Conservation (phyloP, 768 basidiomycete species). For the Sarcodon sp. region DNA sequence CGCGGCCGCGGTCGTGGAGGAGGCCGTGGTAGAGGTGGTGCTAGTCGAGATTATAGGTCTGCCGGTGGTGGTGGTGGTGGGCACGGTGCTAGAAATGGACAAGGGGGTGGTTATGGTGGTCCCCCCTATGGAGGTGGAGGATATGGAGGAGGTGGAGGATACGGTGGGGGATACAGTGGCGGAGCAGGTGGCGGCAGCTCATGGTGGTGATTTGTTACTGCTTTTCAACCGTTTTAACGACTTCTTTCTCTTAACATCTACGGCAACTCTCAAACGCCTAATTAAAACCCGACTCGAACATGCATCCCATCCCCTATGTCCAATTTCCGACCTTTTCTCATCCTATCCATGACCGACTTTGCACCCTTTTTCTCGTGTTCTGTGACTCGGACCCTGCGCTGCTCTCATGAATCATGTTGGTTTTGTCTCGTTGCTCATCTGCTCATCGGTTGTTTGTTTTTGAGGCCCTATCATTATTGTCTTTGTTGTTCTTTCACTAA, state of each 20-base stretch:
- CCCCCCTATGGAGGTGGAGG: slow-evolving; percentile 22
- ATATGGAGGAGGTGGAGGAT: slow-evolving; percentile 17
- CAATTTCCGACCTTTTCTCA: slow-evolving; percentile 7
- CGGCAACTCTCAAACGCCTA: background rate
- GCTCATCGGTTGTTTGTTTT: slow-evolving; percentile 28
- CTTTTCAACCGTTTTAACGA: slow-evolving; percentile 1
- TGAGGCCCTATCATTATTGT: slow-evolving; percentile 26
- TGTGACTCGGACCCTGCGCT: slow-evolving; percentile 34
- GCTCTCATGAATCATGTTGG: slow-evolving; percentile 39
- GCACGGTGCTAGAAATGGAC: slow-evolving; percentile 19
- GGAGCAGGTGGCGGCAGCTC: slow-evolving; percentile 22
- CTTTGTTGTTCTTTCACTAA: slow-evolving; percentile 12
- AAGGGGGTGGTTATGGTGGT: slow-evolving; percentile 15
- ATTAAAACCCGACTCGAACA: background rate
- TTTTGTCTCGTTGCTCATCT: slow-evolving; percentile 41
- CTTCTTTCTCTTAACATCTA: slow-evolving; percentile 2
- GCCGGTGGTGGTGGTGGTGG: slow-evolving; percentile 22
- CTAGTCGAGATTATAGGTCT: slow-evolving; percentile 28
- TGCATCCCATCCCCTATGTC: slow-evolving; percentile 1
- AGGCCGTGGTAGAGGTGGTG: slow-evolving; percentile 47
- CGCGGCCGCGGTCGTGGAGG: slow-evolving; percentile 39
- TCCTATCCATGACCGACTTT: slow-evolving; percentile 12
- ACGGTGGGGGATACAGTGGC: slow-evolving; percentile 12
- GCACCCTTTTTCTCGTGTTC: slow-evolving; percentile 11
- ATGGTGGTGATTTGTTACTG: slow-evolving; percentile 26